Percentiles rank a stretch among this genome's conserved stretches.
These are phyloP conservation scores for Candida qinlingensis DNA, from an alignment of 805 yeast species.

Conservation along the genomic window DNA sequence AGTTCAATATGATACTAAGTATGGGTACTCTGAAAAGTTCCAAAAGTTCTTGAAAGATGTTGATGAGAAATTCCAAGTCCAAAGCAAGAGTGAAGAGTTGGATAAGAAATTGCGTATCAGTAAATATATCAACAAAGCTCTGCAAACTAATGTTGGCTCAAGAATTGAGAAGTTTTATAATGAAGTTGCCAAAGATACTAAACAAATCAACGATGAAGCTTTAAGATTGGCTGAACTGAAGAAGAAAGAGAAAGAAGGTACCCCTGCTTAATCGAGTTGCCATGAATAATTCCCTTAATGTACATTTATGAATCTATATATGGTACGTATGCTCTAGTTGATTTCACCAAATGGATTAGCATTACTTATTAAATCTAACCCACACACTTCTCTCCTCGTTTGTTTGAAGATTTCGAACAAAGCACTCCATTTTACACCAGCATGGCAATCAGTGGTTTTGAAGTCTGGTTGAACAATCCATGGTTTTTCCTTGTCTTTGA, in stretches of 20 bases:
- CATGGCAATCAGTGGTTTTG: conserved; percentile 16
- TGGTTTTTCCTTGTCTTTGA: conserved; percentile 1
- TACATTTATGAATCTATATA: too few species aligned
- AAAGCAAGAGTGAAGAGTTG: conserved; percentile 28
- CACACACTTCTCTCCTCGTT: conserved; percentile 14
- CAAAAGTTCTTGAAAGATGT: conserved; percentile 46
- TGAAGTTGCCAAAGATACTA: conserved; percentile 47
- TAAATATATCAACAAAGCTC: conserved; percentile 31
- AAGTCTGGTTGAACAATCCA: conserved; percentile 2
- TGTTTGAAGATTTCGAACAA: conserved; percentile 10
- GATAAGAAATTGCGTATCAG: conserved; percentile 25
- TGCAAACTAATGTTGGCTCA: conserved; percentile 40
- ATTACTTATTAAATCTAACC: conserved; percentile 11
- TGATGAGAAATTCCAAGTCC: conserved; percentile 49
- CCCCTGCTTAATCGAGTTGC: too few species aligned
- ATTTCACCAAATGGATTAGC: conserved; percentile 14
- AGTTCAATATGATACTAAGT: conserved; percentile 55
- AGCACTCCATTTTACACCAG: conserved; percentile 19
- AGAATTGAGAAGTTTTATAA: conserved; percentile 59
- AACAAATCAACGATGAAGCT: conserved; percentile 71
- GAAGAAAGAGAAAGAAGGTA: conserved; percentile 21
- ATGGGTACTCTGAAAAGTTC: conserved; percentile 57
- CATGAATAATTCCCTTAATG: too few species aligned
- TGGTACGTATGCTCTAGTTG: not conserved
- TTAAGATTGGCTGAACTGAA: conserved; percentile 60